Base-by-base conservation (phyloP, 495 filamentous ascomycete genomes). In the Bombardia bombarda region DNA sequence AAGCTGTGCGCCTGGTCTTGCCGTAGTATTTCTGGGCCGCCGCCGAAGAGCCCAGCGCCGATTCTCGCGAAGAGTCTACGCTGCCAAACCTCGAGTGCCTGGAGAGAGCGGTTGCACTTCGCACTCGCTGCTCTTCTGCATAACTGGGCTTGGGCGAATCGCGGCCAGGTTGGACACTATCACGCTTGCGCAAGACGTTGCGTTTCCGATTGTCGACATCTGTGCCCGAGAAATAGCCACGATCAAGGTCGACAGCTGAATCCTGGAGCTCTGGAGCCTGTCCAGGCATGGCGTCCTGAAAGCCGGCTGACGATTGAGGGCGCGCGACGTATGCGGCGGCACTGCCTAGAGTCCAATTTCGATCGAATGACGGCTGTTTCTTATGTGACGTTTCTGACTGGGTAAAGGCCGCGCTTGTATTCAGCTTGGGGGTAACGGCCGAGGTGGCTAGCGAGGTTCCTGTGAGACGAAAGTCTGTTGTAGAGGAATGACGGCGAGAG, bases 191-290 rank as follows among this genome's bases (percentile, higher is more conserved):
- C 48, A 95, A 66, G 38, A 90, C 74, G 56, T 88, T 92, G 38
- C 86, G 76, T 32, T 67, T 72, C 37, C 81, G 78, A n/a, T 73
- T 67, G 44, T 95, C 87, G 7, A 78, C 67, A 54, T 98, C 92
- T 8, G 84, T 82, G 5, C 88, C 87, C 1, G 92, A 97, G 57
- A 95, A 94, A 61, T 97, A 97, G 16, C 89, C 92, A 18, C 87
- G 80, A 52, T 98, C 92, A 17, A 90, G 63, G 24, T 92, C 89
- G 26, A 62, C 61, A 3, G 61, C 55, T 9, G 63, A 62, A 45
- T 69, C 59, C 43, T 66, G 62, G 9, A 65, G 45, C 18, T 62
- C 56, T 18, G 49, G 38, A 37, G 61, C 55, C 7, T 57, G 62
- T 21, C 47, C 49, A 4, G 57, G 47, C 34, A 57, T 21, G 6